These are phyloP conservation scores for Aspergillus kassunensis DNA, from an alignment of 495 filamentous ascomycete genomes.

Conservation along the genomic window DNA sequence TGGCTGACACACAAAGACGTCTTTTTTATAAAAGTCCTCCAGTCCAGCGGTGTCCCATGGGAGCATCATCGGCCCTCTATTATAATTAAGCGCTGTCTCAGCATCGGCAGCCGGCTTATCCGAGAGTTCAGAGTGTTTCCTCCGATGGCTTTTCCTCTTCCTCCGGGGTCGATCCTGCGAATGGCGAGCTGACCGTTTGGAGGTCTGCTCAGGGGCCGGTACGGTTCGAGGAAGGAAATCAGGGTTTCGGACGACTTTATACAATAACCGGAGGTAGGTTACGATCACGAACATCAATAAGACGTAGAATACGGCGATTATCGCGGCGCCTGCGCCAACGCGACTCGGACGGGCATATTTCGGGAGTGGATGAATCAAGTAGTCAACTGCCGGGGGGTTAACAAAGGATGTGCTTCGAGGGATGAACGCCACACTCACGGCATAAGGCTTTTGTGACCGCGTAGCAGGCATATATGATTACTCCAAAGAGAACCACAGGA, in stretches of 20 bases:
- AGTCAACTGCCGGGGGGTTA: slow-evolving; percentile 48
- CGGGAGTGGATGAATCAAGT: slow-evolving; percentile 52
- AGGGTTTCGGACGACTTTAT: slow-evolving; percentile 60
- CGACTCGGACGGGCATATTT: slow-evolving; percentile 38
- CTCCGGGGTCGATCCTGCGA: slow-evolving; percentile 11
- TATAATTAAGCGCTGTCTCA: slow-evolving; percentile 22
- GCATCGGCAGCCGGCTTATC: slow-evolving; percentile 21
- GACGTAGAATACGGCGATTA: slow-evolving; percentile 67
- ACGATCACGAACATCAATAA: slow-evolving; percentile 61
- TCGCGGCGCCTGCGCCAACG: slow-evolving; percentile 56
- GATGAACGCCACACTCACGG: slow-evolving; percentile 35
- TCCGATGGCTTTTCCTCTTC: slow-evolving; percentile 18
- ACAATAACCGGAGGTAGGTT: slow-evolving; percentile 65
- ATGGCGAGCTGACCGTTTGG: slow-evolving; percentile 13
- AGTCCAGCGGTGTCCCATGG: slow-evolving; percentile 31
- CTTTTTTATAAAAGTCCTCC: slow-evolving; percentile 66
- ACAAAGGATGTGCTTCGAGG: neutral
- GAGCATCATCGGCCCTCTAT: slow-evolving; percentile 21
- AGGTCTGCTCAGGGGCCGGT: slow-evolving; percentile 8
- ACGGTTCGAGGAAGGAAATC: slow-evolving; percentile 57
- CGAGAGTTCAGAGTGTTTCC: slow-evolving; percentile 22
- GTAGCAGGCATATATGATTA: slow-evolving; percentile 60
- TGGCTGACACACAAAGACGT: slow-evolving; percentile 75
- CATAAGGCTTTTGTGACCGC: slow-evolving; percentile 56
- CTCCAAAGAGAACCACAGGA: slow-evolving; percentile 54